Evolutionary conservation across 2,329 filamentous ascomycete genomes (phyloP), one percentile per base, ranked within the genome.

Genomic region (Colletotrichum sp.): DNA sequence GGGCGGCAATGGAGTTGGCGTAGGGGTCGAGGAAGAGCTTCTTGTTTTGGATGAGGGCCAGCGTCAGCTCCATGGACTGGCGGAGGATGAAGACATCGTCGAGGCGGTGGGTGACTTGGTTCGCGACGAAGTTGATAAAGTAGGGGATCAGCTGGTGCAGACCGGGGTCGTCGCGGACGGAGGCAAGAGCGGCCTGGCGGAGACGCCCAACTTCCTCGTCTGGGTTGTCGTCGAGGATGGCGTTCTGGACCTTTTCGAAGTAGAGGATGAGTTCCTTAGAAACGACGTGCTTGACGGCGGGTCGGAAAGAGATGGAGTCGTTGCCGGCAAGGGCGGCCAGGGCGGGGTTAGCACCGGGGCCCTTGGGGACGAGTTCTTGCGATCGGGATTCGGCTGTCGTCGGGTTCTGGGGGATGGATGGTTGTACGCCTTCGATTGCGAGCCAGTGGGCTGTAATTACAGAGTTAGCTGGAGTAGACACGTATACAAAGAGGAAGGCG

Each of bases 211-310:
- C 91, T 79, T 93, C 92, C 78, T 98, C 94, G 78, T 98, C 96
- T 16, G 95, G 95, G 68, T 93, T 93, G 79, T 98, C 95, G 84
- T 99, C 95, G 76, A 98, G 90, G 63, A 99, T 91, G 13, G 97
- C 96, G 67, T 91, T 91, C 84, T 96, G 96, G 75, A 99, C 95
- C 85, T 98, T 98, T 83, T 98, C 96, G 82, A 99, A 99, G 88
- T 98, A 98, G 39, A 99, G 92, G 78, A 98, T 96, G 26, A 99
- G 92, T 86, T 99, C 97, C 86, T 98, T 98, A 79, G 95, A 98
- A 60, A 99, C 91, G 65, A 98, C 94, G 83, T 99, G 97, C 86
- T 99, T 99, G 78, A 99, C 96, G 15, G 96, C 90, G 4, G 97
- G 96, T 83, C 96, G 96, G 85, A 98, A 93, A 57, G 93, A 90